phyloP scores from a whole-genome alignment of 192 early-diverging fungal genomes.

The Coemansia sp. region DNA sequence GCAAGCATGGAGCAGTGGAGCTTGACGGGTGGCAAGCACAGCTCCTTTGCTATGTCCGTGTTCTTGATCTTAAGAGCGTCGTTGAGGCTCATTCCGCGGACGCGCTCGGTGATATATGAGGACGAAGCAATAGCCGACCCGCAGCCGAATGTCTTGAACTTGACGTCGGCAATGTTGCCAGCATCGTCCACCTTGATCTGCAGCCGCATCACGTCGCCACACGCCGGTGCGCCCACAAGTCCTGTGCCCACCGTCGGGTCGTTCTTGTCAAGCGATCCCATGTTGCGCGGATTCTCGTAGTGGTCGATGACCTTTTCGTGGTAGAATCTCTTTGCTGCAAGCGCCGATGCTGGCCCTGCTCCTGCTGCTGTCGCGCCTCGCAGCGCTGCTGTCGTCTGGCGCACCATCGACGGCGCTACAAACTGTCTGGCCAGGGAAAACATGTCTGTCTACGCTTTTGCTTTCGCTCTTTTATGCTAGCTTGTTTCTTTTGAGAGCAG shows the following conservation, averaged over 20 bases:
- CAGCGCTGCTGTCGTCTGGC: conserved; percentile 18
- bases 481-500: neutral
- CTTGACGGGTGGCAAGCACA: conserved; percentile 94
- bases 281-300: conserved; percentile 95
- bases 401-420: conserved; percentile 15
- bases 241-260: conserved; percentile 93
- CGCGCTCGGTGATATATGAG: conserved; percentile 90
- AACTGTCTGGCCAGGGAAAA: conserved; percentile 32
- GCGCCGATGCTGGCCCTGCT: neutral
- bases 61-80: conserved; percentile 93
- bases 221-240: conserved; percentile 86
- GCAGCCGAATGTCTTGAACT: conserved; percentile 99
- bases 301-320: conserved; percentile 90
- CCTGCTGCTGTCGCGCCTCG: conserved; percentile 9
- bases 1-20: conserved; percentile 99
- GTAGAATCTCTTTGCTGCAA: conserved; percentile 31
- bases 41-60: conserved; percentile 95
- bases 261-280: conserved; percentile 86
- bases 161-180: conserved; percentile 92
- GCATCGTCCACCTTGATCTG: conserved; percentile 97
- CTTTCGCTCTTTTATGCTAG: neutral
- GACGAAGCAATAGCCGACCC: conserved; percentile 95
- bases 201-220: conserved; percentile 90
- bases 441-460: conserved; percentile 19
- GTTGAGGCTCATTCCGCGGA: conserved; percentile 89